Conservation (phyloP, 2,329 filamentous ascomycete genomes). For the Aspergillus sclerotialis region DNA sequence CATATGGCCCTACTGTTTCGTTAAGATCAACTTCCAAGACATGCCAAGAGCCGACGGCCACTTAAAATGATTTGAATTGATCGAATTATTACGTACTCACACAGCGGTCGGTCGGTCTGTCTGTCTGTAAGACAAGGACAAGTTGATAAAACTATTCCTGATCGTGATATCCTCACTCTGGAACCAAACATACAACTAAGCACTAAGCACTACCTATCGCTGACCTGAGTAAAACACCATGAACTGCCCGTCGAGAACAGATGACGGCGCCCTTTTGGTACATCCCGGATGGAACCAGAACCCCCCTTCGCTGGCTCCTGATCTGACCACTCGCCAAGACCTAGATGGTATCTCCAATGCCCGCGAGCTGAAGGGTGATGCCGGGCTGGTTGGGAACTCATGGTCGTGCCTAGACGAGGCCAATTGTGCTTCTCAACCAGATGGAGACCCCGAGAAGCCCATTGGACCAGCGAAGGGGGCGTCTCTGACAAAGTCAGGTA, state of each 20-base stretch:
- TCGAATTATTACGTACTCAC: too few species aligned
- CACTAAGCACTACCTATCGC: too few species aligned
- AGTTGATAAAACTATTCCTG: too few species aligned
- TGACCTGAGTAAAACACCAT: too few species aligned
- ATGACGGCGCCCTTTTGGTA: slow-evolving; percentile 36
- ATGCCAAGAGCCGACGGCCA: too few species aligned
- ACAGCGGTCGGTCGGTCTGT: too few species aligned
- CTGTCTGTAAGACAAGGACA: too few species aligned
- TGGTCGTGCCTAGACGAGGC: slow-evolving; percentile 1
- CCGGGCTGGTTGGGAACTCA: slow-evolving; percentile 2
- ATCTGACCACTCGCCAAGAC: slow-evolving; percentile 49
- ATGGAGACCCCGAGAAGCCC: slow-evolving; percentile 5
- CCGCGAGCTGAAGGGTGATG: slow-evolving; percentile 31
- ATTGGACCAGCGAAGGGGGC: slow-evolving; percentile 6
- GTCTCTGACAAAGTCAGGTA: slow-evolving; percentile 26
- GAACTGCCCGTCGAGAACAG: slow-evolving; percentile 52
- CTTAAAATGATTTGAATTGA: too few species aligned
- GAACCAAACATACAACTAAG: too few species aligned
- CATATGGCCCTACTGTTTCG: too few species aligned
- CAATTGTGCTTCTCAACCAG: slow-evolving; percentile 1
- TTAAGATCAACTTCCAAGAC: too few species aligned
- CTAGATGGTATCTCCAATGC: slow-evolving; percentile 50
- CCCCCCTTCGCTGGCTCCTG: slow-evolving; percentile 43
- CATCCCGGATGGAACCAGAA: slow-evolving; percentile 51
- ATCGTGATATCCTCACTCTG: too few species aligned